A percentile compares a stretch with the other conserved stretches of the same genome.
Evolutionary conservation across 2,329 filamentous ascomycete genomes (phyloP).

Genomic region (Cryphonectria nitschkei): DNA sequence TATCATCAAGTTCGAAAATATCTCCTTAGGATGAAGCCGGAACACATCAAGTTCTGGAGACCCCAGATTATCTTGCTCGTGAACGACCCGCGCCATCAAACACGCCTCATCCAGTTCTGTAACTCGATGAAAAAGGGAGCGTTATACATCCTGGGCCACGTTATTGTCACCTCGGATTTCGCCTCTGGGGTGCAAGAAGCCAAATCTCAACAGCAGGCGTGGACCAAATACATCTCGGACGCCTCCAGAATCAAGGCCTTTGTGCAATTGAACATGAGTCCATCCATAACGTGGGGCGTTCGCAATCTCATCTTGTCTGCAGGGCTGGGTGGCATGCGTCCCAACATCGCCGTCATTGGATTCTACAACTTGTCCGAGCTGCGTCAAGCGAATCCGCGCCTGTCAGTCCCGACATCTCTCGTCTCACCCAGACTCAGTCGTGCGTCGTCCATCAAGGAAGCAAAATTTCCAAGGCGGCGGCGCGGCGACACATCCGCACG

Average conservation of each 20-base stretch:
- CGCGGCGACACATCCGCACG: slow-evolving; percentile 60
- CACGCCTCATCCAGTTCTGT: slow-evolving; percentile 85
- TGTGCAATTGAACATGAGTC: slow-evolving; percentile 83
- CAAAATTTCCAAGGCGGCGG: slow-evolving; percentile 37
- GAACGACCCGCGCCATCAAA: slow-evolving; percentile 80
- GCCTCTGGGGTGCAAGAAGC: slow-evolving; percentile 78
- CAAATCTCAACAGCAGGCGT: slow-evolving; percentile 76
- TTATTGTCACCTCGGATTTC: slow-evolving; percentile 86
- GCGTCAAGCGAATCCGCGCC: slow-evolving; percentile 40
- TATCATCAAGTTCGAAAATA: slow-evolving; percentile 89
- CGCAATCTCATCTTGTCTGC: slow-evolving; percentile 81
- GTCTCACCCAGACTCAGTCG: neutral
- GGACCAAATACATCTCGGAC: slow-evolving; percentile 83
- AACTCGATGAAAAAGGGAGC: slow-evolving; percentile 89
- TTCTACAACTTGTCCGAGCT: slow-evolving; percentile 82
- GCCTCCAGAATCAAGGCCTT: slow-evolving; percentile 88
- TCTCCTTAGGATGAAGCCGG: slow-evolving; percentile 77
- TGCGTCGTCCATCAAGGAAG: neutral
- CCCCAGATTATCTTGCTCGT: slow-evolving; percentile 85
- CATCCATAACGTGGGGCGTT: slow-evolving; percentile 81
- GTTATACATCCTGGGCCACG: slow-evolving; percentile 83
- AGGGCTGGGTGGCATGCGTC: slow-evolving; percentile 84
- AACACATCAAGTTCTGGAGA: slow-evolving; percentile 93
- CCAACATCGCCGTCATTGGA: slow-evolving; percentile 82
- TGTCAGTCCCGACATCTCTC: slow-evolving; percentile 3